phyloP scores from a whole-genome alignment of 2,329 filamentous ascomycete genomes.

The Myriosclerotinia scirpicola region DNA sequence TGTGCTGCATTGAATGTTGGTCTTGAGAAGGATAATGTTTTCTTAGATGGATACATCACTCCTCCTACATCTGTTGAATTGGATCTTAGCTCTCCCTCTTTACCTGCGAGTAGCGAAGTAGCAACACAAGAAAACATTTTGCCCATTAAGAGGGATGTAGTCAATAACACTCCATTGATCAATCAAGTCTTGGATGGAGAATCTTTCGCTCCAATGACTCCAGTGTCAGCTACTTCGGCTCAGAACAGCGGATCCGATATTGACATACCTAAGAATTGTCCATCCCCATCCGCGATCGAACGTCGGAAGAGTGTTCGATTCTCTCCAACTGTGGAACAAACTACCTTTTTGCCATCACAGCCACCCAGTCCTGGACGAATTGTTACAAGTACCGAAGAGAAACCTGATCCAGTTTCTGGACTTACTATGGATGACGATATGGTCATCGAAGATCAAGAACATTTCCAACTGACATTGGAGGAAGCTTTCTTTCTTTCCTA shows the following conservation, averaged over 20 bases:
- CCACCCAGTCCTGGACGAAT: constrained; percentile 37
- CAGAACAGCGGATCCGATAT: constrained; percentile 27
- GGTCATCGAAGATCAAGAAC: constrained; percentile 62
- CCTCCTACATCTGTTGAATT: neutral
- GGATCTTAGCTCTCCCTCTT: neutral
- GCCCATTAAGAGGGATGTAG: neutral
- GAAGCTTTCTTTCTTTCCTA: constrained; percentile 91
- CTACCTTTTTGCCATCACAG: constrained; percentile 57
- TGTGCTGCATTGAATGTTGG: neutral
- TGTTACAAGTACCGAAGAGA: constrained; percentile 14
- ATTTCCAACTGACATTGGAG: constrained; percentile 86
- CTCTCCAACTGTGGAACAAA: constrained; percentile 64
- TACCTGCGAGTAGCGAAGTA: neutral
- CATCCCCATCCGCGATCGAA: constrained; percentile 41
- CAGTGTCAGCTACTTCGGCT: constrained; percentile 15
- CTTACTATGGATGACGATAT: constrained; percentile 33
- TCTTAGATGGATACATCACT: neutral
- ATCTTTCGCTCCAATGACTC: neutral
- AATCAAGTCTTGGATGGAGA: neutral
- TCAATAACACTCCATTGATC: neutral
- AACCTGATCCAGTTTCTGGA: constrained; percentile 9
- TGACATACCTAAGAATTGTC: constrained; percentile 16
- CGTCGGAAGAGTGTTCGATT: constrained; percentile 68
- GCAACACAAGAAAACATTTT: neutral
- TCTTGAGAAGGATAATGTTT: neutral